Evolutionary conservation across 371 early-diverging fungal species (phyloP), one percentile per base, ranked within the genome.

Genomic region (Rhizomucor miehei): DNA sequence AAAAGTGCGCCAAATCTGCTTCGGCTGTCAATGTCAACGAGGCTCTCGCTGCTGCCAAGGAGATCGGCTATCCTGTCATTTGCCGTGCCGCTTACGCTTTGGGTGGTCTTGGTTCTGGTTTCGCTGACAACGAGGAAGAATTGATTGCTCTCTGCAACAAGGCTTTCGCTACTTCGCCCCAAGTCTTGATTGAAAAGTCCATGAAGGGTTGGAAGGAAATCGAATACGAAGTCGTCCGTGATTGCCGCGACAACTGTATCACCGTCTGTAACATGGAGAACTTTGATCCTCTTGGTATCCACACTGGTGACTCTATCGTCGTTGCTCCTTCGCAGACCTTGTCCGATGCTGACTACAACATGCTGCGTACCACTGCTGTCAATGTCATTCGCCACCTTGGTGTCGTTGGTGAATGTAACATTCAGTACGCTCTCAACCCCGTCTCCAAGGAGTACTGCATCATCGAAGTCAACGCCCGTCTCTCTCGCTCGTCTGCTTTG

Each of bases 241-340:
- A 97, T 75, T 82, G 88, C 51, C 81, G 84, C 48, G 85, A 97
- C 77, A 97, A 97, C 81, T 97, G 97, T 75, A 92, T 97, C 59
- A 94, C 97, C 23, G 93, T 97, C 48, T 97, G 97, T 78, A 97
- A 97, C 84, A 97, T 95, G 95, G 95, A 97, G 71, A 97, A 97
- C 88, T 95, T 97, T 81, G 97, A 97, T 67, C 97, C 97, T 19
- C 85, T 92, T 10, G 92, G 94, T 44, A 91, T 90, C 54, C 97
- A 97, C 73, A 97, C 97, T 6, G 97, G 97, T 57, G 97, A 97
- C 73, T 92, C 93, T 19, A 97, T 97, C 52, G 97, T 97, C 16
- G 93, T 97, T 40, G 95, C 95, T 16, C 97, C 97, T 19, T 87
- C 88, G 49, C 95, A 95, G 77, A 97, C 97, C 16, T 73, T 95